Base-by-base conservation (phyloP, 345 rosid species). In the Eucalyptus caleyi region DNA sequence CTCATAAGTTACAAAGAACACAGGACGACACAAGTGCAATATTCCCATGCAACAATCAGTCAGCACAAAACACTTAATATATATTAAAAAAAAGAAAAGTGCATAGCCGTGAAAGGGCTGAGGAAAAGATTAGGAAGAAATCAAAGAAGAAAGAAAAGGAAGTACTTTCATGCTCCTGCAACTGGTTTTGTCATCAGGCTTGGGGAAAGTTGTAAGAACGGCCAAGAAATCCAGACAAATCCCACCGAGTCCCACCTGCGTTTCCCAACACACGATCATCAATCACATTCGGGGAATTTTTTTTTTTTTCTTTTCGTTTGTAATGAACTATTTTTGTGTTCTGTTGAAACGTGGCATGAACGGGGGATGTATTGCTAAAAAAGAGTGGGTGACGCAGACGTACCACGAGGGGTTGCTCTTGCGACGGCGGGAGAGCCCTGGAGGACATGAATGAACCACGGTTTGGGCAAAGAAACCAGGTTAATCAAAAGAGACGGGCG, bases 241-340 rank as follows among this genome's bases (percentile, higher is more conserved):
- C 42, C 91, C 91, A 16, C 91, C 91, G 53, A 85, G 32, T 9
- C 91, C 91, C 47, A 90, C 88, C 91, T 89, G 87, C 83, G 83
- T 77, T 40, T 40, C 47, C 24, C 26, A 40, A 37, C 15, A 77
- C 45, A 77, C 30, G 24, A 11, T 9, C 83, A 77, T 37, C 1
- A 77, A 40, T 77, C 83, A 2, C 44, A 69, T 18, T 34, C 40
- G 82, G 26, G 21, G 81, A 32, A 16, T 3, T 18, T 18, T 0
- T 19, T 19, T 18, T 0, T 18, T 18, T 19, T 3, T 10, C 3
- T 12, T 72, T 19, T 37, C 23, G 27, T 77, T 11, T 26, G 15
- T 8, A 37, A 37, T 37, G 15, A 72, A 72, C 83, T 69, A 1
- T 72, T 37, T 9, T 21, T 32, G 83, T 77, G 83, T 6, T 77